phyloP scores from a whole-genome alignment of 1,139 yeast genomes.

The Kazachstania sp. region DNA sequence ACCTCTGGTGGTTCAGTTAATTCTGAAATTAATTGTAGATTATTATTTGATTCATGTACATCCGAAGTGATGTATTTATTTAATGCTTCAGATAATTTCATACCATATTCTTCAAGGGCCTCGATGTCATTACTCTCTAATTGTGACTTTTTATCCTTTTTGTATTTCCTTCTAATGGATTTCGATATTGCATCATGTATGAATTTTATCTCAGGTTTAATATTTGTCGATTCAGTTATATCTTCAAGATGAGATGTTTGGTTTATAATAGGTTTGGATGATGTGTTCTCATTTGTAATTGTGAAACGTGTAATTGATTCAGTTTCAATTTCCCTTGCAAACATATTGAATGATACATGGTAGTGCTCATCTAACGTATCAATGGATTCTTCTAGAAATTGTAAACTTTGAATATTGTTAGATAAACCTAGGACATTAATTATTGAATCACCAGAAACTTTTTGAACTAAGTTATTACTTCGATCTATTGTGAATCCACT shows the following conservation, averaged over 20 bases:
- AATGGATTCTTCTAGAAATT: slow-evolving; percentile 1
- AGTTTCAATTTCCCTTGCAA: slow-evolving; percentile 7
- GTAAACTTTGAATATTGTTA: slow-evolving; percentile 9
- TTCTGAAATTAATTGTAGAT: slow-evolving; percentile 11
- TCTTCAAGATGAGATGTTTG: background rate
- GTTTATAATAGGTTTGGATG: too few species aligned
- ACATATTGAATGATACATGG: slow-evolving; percentile 3
- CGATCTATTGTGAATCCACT: slow-evolving; percentile 16
- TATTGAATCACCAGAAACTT: slow-evolving; percentile 14
- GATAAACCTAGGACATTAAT: slow-evolving; percentile 12
- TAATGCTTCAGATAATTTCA: slow-evolving; percentile 18
- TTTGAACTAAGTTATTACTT: slow-evolving; percentile 11
- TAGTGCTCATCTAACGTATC: slow-evolving; percentile 1
- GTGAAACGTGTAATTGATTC: slow-evolving; percentile 3
- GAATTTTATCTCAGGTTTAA: background rate
- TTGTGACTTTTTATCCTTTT: background rate
- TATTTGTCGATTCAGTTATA: background rate
- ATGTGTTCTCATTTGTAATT: background rate
- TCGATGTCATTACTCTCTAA: slow-evolving; percentile 8
- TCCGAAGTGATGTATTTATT: slow-evolving; percentile 12
- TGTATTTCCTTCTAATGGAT: background rate
- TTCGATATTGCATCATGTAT: background rate
- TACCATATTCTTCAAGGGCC: slow-evolving; percentile 23
- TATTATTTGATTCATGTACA: background rate
- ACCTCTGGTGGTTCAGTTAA: slow-evolving; percentile 11